These are phyloP conservation scores for Chondrostereum purpureum DNA, from an alignment of 1,284 basidiomycete genomes.

Conservation along the genomic window DNA sequence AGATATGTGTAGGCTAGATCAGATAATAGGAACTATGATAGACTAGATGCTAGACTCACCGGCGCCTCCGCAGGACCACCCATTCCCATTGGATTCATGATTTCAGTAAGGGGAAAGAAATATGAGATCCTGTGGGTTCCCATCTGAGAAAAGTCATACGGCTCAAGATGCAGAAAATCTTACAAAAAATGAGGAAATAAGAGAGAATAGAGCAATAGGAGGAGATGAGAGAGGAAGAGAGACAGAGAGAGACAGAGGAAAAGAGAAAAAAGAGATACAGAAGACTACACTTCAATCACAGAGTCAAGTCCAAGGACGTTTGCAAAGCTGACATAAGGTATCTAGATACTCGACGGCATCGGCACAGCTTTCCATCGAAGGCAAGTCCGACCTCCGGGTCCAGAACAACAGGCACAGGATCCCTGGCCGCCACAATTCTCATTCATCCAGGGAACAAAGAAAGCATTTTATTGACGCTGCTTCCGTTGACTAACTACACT, in stretches of 20 bases:
- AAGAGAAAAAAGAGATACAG: too few relatives aligned
- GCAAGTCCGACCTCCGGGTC: slow-evolving; percentile 35
- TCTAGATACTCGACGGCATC: too few relatives aligned
- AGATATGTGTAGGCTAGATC: slow-evolving; percentile 23
- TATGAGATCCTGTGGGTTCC: slow-evolving; percentile 24
- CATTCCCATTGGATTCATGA: slow-evolving; percentile 77
- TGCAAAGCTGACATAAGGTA: too few relatives aligned
- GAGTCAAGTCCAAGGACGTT: too few relatives aligned
- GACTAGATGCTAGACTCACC: slow-evolving; percentile 36
- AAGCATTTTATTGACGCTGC: too few relatives aligned
- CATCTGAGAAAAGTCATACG: too few relatives aligned
- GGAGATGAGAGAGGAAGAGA: slow-evolving; percentile 26
- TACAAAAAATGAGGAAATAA: slow-evolving; percentile 17
- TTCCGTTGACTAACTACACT: too few relatives aligned
- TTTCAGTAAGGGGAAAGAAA: slow-evolving; percentile 46
- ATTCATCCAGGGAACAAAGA: too few relatives aligned
- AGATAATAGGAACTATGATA: slow-evolving; percentile 18
- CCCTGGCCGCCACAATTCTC: too few relatives aligned
- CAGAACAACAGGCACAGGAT: slow-evolving; percentile 41
- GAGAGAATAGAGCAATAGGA: slow-evolving; percentile 16
- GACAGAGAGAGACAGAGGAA: slow-evolving; percentile 37
- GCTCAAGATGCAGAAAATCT: too few relatives aligned
- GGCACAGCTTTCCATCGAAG: slow-evolving; percentile 28
- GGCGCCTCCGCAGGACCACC: slow-evolving; percentile 64
- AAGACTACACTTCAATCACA: too few relatives aligned